A percentile compares a stretch with the other conserved stretches of the same genome.
phyloP scores from a whole-genome alignment of 306 rosid species.

The Arachis hypogaea region DNA sequence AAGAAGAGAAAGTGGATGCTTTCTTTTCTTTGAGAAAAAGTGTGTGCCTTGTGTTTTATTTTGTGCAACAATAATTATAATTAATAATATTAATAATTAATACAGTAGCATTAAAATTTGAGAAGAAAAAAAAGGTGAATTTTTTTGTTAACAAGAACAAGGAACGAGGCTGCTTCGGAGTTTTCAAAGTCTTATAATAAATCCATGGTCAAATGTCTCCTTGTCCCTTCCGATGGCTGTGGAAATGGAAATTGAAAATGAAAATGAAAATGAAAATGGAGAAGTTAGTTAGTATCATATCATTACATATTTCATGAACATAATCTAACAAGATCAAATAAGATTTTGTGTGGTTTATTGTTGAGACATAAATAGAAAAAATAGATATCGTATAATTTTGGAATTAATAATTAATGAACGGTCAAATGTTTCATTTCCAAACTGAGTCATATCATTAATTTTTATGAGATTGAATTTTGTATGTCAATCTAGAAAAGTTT shows the following conservation, averaged over 20 bases:
- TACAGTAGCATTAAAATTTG: constrained; percentile 32
- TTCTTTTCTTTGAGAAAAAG: not conserved
- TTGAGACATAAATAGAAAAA: not conserved
- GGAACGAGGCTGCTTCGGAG: constrained; percentile 68
- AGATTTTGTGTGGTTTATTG: not conserved
- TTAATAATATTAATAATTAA: too few relatives aligned
- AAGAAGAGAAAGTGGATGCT: constrained; percentile 43
- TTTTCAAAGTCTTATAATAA: constrained; percentile 60
- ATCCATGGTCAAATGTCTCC: constrained; percentile 68
- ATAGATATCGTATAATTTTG: not conserved
- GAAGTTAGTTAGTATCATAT: constrained; percentile 11
- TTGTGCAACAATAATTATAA: constrained; percentile 27
- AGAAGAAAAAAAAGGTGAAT: constrained; percentile 23
- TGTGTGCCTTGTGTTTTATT: not conserved
- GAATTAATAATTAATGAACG: too few relatives aligned
- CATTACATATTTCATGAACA: too few relatives aligned
- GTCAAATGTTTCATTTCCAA: not conserved
- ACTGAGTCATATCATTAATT: not conserved
- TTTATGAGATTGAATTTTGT: too few relatives aligned
- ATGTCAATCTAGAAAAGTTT: too few relatives aligned
- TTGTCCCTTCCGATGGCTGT: constrained; percentile 48
- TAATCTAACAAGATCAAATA: not conserved
- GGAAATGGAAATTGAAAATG: constrained; percentile 35
- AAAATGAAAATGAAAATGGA: not conserved
- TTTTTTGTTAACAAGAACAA: constrained; percentile 11